Conservation (phyloP, 441 rosid genomes). For the Codiaeum variegatum region DNA sequence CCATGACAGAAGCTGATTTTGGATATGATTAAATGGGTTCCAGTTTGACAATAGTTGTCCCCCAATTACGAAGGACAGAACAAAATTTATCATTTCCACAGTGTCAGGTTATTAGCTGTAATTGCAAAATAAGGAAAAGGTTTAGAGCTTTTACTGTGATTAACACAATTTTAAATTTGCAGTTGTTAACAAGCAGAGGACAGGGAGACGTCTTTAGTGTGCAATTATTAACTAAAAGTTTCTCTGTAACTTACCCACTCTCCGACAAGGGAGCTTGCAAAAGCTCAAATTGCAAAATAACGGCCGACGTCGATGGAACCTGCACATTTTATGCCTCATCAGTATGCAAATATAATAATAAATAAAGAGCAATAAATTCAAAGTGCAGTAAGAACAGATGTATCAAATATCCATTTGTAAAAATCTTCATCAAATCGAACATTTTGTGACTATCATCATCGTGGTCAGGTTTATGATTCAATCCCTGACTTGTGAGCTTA, state of each 20-base stretch:
- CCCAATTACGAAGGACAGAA: not conserved
- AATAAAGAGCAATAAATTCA: not conserved
- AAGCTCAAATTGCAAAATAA: constrained; percentile 86
- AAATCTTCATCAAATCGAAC: not conserved
- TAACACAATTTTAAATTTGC: not conserved
- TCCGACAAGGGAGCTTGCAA: constrained; percentile 57
- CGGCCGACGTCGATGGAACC: constrained; percentile 72
- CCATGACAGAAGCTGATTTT: not conserved
- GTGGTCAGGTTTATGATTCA: not conserved
- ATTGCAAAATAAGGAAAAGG: not conserved
- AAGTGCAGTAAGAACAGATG: not conserved
- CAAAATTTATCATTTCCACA: not conserved
- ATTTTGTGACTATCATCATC: not conserved
- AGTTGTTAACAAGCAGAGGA: not conserved
- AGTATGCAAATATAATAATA: not conserved
- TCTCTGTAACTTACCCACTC: constrained; percentile 36
- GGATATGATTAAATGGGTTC: not conserved
- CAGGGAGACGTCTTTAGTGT: not conserved
- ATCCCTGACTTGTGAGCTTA: not conserved
- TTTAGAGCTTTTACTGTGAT: not conserved
- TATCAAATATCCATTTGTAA: not conserved
- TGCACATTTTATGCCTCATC: constrained; percentile 29
- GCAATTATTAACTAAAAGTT: constrained; percentile 10
- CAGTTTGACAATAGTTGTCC: not conserved
- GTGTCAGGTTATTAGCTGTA: not conserved